phyloP scores from a whole-genome alignment of 495 filamentous ascomycete species.

The Tuber microsphaerosporum region DNA sequence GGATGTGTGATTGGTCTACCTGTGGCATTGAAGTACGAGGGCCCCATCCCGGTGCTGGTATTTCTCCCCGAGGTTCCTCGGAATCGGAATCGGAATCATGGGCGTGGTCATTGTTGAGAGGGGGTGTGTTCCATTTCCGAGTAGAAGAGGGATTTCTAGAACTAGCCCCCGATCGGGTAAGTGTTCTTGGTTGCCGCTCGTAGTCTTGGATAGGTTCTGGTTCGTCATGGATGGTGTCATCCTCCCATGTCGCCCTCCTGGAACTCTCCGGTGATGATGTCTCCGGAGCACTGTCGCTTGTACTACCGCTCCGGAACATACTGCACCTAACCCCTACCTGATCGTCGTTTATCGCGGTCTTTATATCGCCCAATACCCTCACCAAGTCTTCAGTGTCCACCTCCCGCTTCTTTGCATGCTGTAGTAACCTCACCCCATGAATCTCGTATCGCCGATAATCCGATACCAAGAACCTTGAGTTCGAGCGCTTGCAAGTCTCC shows the following conservation, averaged over 20 bases:
- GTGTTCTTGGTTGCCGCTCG: not conserved
- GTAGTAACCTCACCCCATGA: slow-evolving; percentile 48
- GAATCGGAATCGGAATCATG: slow-evolving; percentile 31
- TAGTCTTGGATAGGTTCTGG: not conserved
- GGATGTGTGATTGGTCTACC: slow-evolving; percentile 23
- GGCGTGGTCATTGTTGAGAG: slow-evolving; percentile 13
- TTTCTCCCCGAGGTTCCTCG: slow-evolving; percentile 11
- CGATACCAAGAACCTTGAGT: slow-evolving; percentile 53
- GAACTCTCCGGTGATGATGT: slow-evolving; percentile 32
- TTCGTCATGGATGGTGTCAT: not conserved
- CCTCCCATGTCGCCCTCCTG: slow-evolving; percentile 24
- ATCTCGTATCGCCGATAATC: slow-evolving; percentile 66
- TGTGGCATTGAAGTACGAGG: slow-evolving; percentile 11
- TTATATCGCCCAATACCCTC: slow-evolving; percentile 21
- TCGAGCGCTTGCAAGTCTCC: slow-evolving; percentile 52
- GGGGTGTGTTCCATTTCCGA: not conserved
- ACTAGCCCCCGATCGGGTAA: not conserved
- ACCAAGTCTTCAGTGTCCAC: slow-evolving; percentile 17
- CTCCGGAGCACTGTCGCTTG: slow-evolving; percentile 28
- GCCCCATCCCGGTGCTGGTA: slow-evolving; percentile 5
- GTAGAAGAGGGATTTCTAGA: not conserved
- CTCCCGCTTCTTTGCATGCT: slow-evolving; percentile 30
- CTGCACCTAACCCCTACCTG: slow-evolving; percentile 20
- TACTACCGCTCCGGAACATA: slow-evolving; percentile 27
- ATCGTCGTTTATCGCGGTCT: slow-evolving; percentile 24